Base-by-base conservation (phyloP, 2,329 filamentous ascomycete genomes). In the Xylaria polymorpha region DNA sequence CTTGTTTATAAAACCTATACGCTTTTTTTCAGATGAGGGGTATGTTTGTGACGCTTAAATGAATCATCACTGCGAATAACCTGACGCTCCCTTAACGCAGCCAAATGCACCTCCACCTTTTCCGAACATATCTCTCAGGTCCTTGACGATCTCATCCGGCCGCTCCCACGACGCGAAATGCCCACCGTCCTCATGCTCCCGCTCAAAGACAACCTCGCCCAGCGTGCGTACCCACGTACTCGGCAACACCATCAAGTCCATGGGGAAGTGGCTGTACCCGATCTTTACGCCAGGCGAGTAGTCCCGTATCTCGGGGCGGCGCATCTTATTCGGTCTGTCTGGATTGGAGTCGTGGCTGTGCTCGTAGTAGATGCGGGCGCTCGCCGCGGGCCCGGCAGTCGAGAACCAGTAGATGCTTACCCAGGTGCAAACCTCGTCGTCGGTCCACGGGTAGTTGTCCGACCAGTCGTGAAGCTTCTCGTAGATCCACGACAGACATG, bases 381-480 rank as follows among this genome's bases (percentile, higher is more conserved):
- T 89, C 0, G 92, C 91, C 1, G 88, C 77, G 12, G 92, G 89
- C 0, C 92, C 92, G 0, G 91, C 90, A 0, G 81, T 85, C 9
- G 87, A 90, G 80, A 94, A 94, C 74, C 86, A 88, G 78, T 94
- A 94, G 22, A 94, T 86, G 61, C 85, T 88, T 0, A 94, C 80
- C 92, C 92, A 95, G 0, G 89, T 92, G 29, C 93, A 80, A 7
- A 94, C 86, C 80, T 94, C 92, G 61, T 94, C 91, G 66, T 93
- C 89, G 0, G 88, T 91, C 92, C 91, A 94, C 0, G 86, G 81
- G 75, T 94, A 94, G 0, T 72, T 75, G 73, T 94, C 92, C 0
- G 89, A 90, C 92, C 92, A 95, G 73, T 92, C 90, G 72, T 91
- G 88, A 44, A 95, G 81, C 77, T 95, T 95, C 80, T 95, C 93